phyloP scores from a whole-genome alignment of 306 rosid genomes.

The Abrus pulchellus region DNA sequence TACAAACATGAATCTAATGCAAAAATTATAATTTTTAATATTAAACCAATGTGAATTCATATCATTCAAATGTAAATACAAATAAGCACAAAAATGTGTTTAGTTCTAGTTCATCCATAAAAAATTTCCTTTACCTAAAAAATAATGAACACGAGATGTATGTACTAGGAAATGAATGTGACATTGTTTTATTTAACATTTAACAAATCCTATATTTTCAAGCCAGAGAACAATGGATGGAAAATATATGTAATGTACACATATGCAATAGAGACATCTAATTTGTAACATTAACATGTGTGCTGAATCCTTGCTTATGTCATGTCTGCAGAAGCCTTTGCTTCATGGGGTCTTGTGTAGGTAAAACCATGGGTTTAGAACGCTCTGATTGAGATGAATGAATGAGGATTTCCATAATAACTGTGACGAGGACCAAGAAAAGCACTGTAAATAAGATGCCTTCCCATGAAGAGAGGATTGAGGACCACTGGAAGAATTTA shows the following conservation, averaged over 20 bases:
- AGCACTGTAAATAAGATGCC: conserved; percentile 61
- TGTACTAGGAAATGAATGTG: background rate
- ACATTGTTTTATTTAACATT: background rate
- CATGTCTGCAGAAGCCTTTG: conserved; percentile 64
- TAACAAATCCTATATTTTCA: conserved; percentile 20
- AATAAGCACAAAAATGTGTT: too few species aligned
- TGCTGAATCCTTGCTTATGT: conserved; percentile 34
- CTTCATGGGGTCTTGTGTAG: conserved; percentile 56
- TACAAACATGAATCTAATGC: too few species aligned
- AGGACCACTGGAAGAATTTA: conserved; percentile 58
- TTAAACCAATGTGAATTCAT: too few species aligned
- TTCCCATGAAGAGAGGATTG: conserved; percentile 74
- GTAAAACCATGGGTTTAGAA: conserved; percentile 52
- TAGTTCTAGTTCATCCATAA: too few species aligned
- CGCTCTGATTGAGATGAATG: conserved; percentile 69
- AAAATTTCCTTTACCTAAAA: background rate
- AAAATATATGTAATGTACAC: background rate
- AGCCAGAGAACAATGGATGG: background rate
- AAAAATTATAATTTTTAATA: too few species aligned
- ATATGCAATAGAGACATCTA: conserved; percentile 9
- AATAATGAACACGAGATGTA: background rate
- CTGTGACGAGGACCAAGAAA: conserved; percentile 57
- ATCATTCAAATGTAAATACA: too few species aligned
- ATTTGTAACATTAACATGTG: background rate
- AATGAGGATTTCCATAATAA: conserved; percentile 74